A percentile compares a stretch with the other conserved stretches of the same genome.
Evolutionary conservation across 495 filamentous ascomycete genomes (phyloP).

Genomic region (Bryoglossum gracile): DNA sequence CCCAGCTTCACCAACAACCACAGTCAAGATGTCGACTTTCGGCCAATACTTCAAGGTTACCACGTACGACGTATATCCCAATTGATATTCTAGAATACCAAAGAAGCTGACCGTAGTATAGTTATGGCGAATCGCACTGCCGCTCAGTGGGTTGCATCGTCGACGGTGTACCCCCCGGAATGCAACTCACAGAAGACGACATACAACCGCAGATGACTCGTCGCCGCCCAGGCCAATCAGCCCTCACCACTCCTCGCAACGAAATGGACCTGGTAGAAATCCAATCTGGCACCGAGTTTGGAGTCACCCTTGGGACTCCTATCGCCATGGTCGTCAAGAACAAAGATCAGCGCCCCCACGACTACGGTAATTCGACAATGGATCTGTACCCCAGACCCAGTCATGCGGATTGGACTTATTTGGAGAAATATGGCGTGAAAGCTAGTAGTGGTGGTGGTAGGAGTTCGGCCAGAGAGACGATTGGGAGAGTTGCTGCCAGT

Average conservation of each 20-base stretch:
- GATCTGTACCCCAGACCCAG: constrained; percentile 84
- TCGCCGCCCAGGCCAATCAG: constrained; percentile 82
- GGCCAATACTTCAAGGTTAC: constrained; percentile 78
- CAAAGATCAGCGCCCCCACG: constrained; percentile 88
- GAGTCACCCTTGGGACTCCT: constrained; percentile 85
- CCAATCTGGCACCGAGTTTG: constrained; percentile 90
- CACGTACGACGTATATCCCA: constrained; percentile 51
- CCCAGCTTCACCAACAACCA: too few species aligned
- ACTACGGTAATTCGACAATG: constrained; percentile 90
- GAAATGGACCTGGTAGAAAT: constrained; percentile 91
- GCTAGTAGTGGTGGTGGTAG: constrained; percentile 88
- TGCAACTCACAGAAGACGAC: constrained; percentile 79
- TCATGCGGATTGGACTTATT: constrained; percentile 95
- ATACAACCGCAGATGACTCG: constrained; percentile 95
- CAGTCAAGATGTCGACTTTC: constrained; percentile 73
- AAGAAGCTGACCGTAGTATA: constrained; percentile 27
- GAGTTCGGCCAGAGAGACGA: constrained; percentile 90
- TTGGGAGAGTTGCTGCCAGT: constrained; percentile 88
- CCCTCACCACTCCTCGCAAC: constrained; percentile 83
- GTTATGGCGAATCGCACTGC: constrained; percentile 88
- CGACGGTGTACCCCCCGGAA: constrained; percentile 82
- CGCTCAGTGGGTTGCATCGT: constrained; percentile 86
- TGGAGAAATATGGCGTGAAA: constrained; percentile 95
- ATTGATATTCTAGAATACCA: constrained; percentile 3
- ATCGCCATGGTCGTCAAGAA: constrained; percentile 85